A percentile compares a stretch with the other conserved stretches of the same genome.
Conservation (phyloP, 2,329 filamentous ascomycete species). For the Cytospora schulzeri region DNA sequence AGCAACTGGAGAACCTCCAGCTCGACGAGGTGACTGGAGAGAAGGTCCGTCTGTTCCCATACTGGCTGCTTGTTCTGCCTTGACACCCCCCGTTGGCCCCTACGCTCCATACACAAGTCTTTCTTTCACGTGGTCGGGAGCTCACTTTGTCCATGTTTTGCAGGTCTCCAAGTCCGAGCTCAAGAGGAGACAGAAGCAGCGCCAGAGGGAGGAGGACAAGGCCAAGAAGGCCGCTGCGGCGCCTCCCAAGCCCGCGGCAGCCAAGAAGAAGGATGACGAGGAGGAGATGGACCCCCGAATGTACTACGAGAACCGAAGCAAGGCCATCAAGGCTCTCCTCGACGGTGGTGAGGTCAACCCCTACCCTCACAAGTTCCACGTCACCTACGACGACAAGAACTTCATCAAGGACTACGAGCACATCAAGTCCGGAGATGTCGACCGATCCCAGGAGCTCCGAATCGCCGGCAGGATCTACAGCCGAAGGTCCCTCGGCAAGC, state of each 20-base stretch:
- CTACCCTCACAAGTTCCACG: slow-evolving; percentile 92
- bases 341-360: slow-evolving; percentile 75
- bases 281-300: slow-evolving; percentile 61
- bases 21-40: slow-evolving; percentile 94
- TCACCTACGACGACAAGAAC: slow-evolving; percentile 78
- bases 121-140: background rate
- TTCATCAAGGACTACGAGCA: slow-evolving; percentile 77
- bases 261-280: slow-evolving; percentile 59
- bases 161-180: slow-evolving; percentile 78
- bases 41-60: slow-evolving; percentile 38
- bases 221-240: slow-evolving; percentile 73
- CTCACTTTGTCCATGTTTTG: slow-evolving; percentile 13
- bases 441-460: slow-evolving; percentile 73
- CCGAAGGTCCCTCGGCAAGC: slow-evolving; percentile 81
- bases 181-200: slow-evolving; percentile 94
- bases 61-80: background rate
- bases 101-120: background rate
- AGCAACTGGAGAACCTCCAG: slow-evolving; percentile 70
- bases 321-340: slow-evolving; percentile 73
- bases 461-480: slow-evolving; percentile 88
- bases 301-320: slow-evolving; percentile 95
- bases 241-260: slow-evolving; percentile 53
- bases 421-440: slow-evolving; percentile 78
- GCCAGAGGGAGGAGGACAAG: slow-evolving; percentile 86
- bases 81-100: background rate